These are phyloP conservation scores for Petasospora fabianii DNA, from an alignment of 1,139 yeast species.

Conservation along the genomic window DNA sequence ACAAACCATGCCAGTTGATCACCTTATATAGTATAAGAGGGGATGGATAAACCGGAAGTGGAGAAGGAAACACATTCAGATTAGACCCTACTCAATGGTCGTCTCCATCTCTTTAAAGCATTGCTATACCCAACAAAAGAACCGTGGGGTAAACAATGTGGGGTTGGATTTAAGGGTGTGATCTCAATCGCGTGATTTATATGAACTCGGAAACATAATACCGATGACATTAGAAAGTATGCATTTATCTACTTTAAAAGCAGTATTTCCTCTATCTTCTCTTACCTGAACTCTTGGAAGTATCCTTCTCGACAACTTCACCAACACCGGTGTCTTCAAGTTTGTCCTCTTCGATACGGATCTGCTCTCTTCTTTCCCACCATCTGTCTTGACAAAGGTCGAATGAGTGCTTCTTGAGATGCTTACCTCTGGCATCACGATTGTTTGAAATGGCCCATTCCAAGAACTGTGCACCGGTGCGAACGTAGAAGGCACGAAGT, in stretches of 20 bases:
- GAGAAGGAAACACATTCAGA: too few species aligned
- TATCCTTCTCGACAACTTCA: slow-evolving; percentile 79
- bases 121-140: too few species aligned
- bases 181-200: too few species aligned
- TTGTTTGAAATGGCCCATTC: slow-evolving; percentile 91
- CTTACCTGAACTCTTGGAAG: slow-evolving; percentile 36
- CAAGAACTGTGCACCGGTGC: slow-evolving; percentile 82
- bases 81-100: too few species aligned
- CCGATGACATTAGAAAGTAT: not conserved
- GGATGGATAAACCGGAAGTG: too few species aligned
- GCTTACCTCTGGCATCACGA: slow-evolving; percentile 86
- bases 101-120: too few species aligned
- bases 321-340: slow-evolving; percentile 94
- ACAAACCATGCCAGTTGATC: too few species aligned
- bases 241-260: slow-evolving; percentile 10
- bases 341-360: slow-evolving; percentile 82
- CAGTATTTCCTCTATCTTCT: slow-evolving; percentile 19
- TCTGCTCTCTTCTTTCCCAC: slow-evolving; percentile 98
- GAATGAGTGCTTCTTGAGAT: slow-evolving; percentile 83
- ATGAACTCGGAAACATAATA: too few species aligned
- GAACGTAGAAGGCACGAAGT: slow-evolving; percentile 75
- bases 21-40: too few species aligned
- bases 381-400: slow-evolving; percentile 91
- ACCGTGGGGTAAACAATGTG: too few species aligned
- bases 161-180: too few species aligned